These are phyloP conservation scores for Neofusicoccum parvum DNA, from an alignment of 2,329 filamentous ascomycete species.

Conservation along the genomic window DNA sequence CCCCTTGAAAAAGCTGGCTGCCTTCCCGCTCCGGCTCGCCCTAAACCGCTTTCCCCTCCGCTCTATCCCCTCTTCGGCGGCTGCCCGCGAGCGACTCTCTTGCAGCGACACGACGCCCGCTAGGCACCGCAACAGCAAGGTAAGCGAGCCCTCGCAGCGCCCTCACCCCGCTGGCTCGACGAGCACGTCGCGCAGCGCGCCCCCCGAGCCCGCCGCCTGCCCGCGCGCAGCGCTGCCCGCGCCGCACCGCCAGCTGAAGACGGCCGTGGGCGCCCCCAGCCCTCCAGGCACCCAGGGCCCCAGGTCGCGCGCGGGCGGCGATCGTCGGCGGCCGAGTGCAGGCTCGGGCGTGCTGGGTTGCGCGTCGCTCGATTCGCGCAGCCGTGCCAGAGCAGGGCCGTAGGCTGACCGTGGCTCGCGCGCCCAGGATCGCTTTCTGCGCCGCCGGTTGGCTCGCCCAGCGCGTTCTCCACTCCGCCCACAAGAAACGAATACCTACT, in stretches of 20 bases:
- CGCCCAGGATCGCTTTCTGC: slow-evolving; percentile 22
- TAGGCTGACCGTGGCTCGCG: slow-evolving; percentile 22
- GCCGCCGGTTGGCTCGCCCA: slow-evolving; percentile 20
- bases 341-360: slow-evolving; percentile 17
- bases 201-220: slow-evolving; percentile 8
- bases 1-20: slow-evolving; percentile 1
- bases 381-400: slow-evolving; percentile 19
- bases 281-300: neutral
- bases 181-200: slow-evolving; percentile 13
- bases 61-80: slow-evolving; percentile 16
- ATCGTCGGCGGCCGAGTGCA: slow-evolving; percentile 13
- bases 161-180: slow-evolving; percentile 1
- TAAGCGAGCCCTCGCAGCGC: slow-evolving; percentile 14
- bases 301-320: neutral
- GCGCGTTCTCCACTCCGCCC: slow-evolving; percentile 18
- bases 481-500: slow-evolving; percentile 33
- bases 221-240: slow-evolving; percentile 15
- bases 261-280: neutral
- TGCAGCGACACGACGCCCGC: slow-evolving; percentile 10
- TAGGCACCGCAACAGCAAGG: slow-evolving; percentile 19
- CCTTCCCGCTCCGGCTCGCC: slow-evolving; percentile 13
- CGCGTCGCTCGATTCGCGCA: slow-evolving; percentile 20
- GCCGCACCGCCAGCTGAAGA: slow-evolving; percentile 15
- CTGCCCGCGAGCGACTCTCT: slow-evolving; percentile 10
- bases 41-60: slow-evolving; percentile 19